phyloP scores from a whole-genome alignment of 768 basidiomycete species.

The Termitomyces sp. region DNA sequence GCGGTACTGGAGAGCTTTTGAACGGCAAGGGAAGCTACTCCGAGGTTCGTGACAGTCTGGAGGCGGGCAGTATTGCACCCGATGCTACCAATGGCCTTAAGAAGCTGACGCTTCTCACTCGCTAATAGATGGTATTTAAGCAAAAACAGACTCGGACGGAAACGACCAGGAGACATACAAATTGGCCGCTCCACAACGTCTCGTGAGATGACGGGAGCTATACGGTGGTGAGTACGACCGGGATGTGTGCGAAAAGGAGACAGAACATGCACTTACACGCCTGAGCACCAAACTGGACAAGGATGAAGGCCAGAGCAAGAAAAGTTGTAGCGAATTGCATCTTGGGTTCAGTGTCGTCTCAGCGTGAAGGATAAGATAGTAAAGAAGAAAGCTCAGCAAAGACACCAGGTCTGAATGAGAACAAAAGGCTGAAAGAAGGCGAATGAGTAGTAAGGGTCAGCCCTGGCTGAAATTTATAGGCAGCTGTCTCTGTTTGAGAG shows the following conservation, averaged over 20 bases:
- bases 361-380: not conserved
- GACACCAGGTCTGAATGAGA: slow-evolving; percentile 13
- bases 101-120: slow-evolving; percentile 9
- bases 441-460: not conserved
- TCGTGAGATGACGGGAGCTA: not conserved
- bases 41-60: slow-evolving; percentile 11
- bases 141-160: not conserved
- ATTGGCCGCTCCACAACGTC: not conserved
- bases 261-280: slow-evolving; percentile 4
- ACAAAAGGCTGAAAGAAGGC: slow-evolving; percentile 9
- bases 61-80: slow-evolving; percentile 13
- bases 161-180: not conserved
- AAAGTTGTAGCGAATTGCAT: slow-evolving; percentile 9
- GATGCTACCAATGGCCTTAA: slow-evolving; percentile 11
- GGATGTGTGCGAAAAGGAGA: not conserved
- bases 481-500: not conserved
- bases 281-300: slow-evolving; percentile 5
- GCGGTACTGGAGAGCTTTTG: slow-evolving; percentile 10
- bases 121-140: not conserved
- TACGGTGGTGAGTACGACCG: not conserved
- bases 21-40: slow-evolving; percentile 9
- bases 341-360: not conserved
- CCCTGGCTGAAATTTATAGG: slow-evolving; percentile 4
- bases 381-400: slow-evolving; percentile 6
- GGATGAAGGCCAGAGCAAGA: slow-evolving; percentile 6